phyloP scores from a whole-genome alignment of 768 basidiomycete genomes.

The Lactifluus pinguis region DNA sequence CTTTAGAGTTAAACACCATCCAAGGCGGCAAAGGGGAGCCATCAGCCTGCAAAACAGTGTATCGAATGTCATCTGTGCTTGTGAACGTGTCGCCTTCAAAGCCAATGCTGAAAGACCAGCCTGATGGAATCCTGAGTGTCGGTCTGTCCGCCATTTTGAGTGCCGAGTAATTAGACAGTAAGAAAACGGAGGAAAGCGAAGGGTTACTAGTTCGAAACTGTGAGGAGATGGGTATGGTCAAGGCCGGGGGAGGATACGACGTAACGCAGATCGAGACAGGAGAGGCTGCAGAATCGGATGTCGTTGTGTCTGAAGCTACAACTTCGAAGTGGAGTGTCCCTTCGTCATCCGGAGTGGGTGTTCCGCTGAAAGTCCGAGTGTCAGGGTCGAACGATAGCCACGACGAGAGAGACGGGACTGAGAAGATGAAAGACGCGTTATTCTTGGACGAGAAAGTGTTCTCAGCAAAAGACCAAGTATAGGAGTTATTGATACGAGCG shows the following conservation, averaged over 20 bases:
- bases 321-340: conserved; percentile 55
- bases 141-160: conserved; percentile 38
- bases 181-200: conserved; percentile 69
- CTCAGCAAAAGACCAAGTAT: conserved; percentile 58
- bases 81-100: conserved; percentile 57
- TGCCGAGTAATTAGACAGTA: conserved; percentile 51
- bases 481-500: conserved; percentile 57
- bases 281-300: conserved; percentile 39
- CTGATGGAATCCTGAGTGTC: conserved; percentile 61
- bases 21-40: conserved; percentile 68
- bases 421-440: conserved; percentile 40
- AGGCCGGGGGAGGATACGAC: conserved; percentile 39
- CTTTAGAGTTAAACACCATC: conserved; percentile 59
- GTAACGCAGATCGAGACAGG: conserved; percentile 51
- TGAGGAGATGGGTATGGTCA: conserved; percentile 43
- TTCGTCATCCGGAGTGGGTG: conserved; percentile 52
- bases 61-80: conserved; percentile 42
- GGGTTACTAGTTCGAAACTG: conserved; percentile 56
- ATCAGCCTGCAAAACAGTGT: conserved; percentile 53
- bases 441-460: conserved; percentile 51
- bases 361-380: conserved; percentile 57
- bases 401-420: conserved; percentile 47
- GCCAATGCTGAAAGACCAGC: conserved; percentile 89
- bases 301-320: conserved; percentile 47
- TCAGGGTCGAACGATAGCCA: conserved; percentile 72